phyloP scores from a whole-genome alignment of 371 early-diverging fungal genomes.

The Circinella minor region DNA sequence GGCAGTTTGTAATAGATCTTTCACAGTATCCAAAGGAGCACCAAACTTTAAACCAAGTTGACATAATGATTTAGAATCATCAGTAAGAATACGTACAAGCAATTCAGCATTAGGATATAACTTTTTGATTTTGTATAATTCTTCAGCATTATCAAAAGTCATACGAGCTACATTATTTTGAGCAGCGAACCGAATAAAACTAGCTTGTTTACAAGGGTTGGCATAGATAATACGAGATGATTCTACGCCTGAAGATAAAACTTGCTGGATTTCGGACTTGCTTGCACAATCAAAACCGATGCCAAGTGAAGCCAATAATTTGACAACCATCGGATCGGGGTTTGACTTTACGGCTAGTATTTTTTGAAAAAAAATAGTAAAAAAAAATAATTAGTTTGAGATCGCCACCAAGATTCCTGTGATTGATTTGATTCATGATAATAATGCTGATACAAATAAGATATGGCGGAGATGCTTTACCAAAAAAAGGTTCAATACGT shows the following conservation, averaged over 20 bases:
- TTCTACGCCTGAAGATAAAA: constrained; percentile 79
- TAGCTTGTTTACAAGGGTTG: constrained; percentile 97
- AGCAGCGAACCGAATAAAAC: constrained; percentile 88
- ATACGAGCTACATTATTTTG: constrained; percentile 82
- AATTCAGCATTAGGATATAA: constrained; percentile 83
- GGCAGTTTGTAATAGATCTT: constrained; percentile 74
- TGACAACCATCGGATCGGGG: constrained; percentile 87
- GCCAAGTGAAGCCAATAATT: constrained; percentile 83
- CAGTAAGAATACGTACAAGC: constrained; percentile 93
- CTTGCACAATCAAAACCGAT: constrained; percentile 96
- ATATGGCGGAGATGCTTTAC: constrained; percentile 40
- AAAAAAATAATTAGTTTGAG: background rate
- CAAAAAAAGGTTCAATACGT: constrained; percentile 94
- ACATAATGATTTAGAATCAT: constrained; percentile 92
- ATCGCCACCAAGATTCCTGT: background rate
- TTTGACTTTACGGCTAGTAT: constrained; percentile 91
- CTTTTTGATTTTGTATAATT: constrained; percentile 90
- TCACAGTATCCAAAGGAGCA: constrained; percentile 77
- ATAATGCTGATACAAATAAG: background rate
- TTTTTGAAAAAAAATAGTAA: background rate
- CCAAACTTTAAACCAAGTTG: constrained; percentile 97
- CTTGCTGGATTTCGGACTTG: constrained; percentile 85
- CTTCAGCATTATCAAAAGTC: constrained; percentile 98
- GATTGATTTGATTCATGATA: background rate
- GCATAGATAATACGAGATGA: constrained; percentile 92